These are phyloP conservation scores for Chloranthus sessilifolius DNA, from an alignment of 164 flowering plant species.

Conservation along the genomic window DNA sequence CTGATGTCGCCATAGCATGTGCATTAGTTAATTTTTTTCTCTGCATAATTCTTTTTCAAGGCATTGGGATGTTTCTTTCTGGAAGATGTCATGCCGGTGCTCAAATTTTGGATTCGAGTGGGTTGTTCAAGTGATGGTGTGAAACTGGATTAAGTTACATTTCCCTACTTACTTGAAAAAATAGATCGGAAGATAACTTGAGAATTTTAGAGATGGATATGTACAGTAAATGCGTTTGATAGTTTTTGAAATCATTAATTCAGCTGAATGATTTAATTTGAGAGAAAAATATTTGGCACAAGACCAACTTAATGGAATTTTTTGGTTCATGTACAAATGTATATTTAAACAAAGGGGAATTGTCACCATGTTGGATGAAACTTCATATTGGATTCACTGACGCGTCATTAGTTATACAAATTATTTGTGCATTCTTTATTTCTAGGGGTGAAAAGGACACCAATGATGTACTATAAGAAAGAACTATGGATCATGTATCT, in stretches of 20 bases:
- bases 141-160: background rate
- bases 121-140: background rate
- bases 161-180: too few species aligned
- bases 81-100: background rate
- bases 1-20: background rate
- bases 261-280: conserved; percentile 1
- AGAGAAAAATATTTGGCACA: background rate
- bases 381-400: conserved; percentile 23
- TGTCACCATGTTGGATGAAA: conserved; percentile 39
- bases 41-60: background rate
- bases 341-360: conserved; percentile 17
- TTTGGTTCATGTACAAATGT: conserved; percentile 8
- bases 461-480: conserved; percentile 29
- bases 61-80: conserved; percentile 1
- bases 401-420: conserved; percentile 5
- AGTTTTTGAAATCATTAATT: too few species aligned
- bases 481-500: conserved; percentile 37
- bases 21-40: conserved; percentile 6
- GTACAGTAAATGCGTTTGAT: too few species aligned
- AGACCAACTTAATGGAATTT: conserved; percentile 1
- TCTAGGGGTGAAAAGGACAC: conserved; percentile 17
- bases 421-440: conserved; percentile 8
- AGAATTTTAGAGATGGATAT: too few species aligned
- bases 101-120: background rate
- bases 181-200: too few species aligned